phyloP scores from a whole-genome alignment of 2,329 filamentous ascomycete species.

The Cladorrhinum sp. region DNA sequence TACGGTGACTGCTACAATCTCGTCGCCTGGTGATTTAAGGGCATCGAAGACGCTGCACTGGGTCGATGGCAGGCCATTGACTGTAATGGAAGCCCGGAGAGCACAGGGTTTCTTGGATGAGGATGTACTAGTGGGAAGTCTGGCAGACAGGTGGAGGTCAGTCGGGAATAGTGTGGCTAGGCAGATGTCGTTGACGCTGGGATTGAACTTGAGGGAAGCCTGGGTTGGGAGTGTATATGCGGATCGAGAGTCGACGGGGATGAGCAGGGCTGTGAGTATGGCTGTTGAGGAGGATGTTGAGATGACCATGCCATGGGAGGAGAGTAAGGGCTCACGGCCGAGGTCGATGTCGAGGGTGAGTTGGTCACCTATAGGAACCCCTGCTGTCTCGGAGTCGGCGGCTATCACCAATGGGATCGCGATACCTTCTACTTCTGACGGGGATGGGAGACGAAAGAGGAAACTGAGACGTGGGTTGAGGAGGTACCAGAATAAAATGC shows the following conservation, averaged over 20 bases:
- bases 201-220: constrained; percentile 60
- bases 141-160: constrained; percentile 58
- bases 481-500: not conserved
- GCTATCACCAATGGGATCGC: too few species aligned
- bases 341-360: too few species aligned
- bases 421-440: not conserved
- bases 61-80: constrained; percentile 58
- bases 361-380: too few species aligned
- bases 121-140: constrained; percentile 64
- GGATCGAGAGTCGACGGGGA: constrained; percentile 14
- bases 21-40: constrained; percentile 52
- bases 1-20: constrained; percentile 57
- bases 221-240: constrained; percentile 42
- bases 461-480: not conserved
- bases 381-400: too few species aligned
- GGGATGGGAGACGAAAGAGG: not conserved
- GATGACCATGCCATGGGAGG: not conserved
- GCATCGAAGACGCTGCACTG: constrained; percentile 62
- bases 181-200: constrained; percentile 64
- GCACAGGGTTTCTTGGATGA: constrained; percentile 69
- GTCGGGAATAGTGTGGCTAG: constrained; percentile 76
- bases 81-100: constrained; percentile 63
- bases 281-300: constrained; percentile 3
- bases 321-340: too few species aligned
- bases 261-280: not conserved